Evolutionary conservation across 2,329 filamentous ascomycete species (phyloP), one percentile per base, ranked within the genome.

Genomic region (Fusarium begoniae): DNA sequence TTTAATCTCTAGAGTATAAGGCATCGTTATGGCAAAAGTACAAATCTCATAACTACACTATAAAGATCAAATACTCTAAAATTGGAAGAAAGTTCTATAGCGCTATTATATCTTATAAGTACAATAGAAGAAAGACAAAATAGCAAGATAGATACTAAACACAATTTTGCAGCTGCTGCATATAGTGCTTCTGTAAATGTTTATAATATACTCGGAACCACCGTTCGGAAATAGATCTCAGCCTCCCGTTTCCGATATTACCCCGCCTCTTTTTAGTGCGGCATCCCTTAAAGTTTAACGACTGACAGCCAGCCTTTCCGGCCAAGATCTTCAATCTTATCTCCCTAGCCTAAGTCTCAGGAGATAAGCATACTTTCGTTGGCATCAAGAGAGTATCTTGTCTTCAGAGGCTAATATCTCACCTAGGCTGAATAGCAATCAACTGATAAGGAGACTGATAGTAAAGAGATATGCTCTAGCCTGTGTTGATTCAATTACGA

Each of bases 91-190:
- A 3, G 15, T 18, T 32, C 3, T 13, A 18, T 2, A 12, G 11
- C 9, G 1, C 9, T n/a, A 32, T 13, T n/a, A 0, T 4, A 17
- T 22, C 4, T 22, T 13, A 3, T 3, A 12, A 17, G 1, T 8
- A 4, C 2, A 2, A 12, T 1, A 4, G 1, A 22, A 15, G 1
- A 7, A n/a, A n/a, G 1, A 5, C 5, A 26, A 26, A 7, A 26
- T 26, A 4, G 26, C 26, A 26, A 26, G 26, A 9, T 6, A 17
- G 12, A 8, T 13, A 18, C 24, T 13, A 6, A 18, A 4, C 7
- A 2, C 3, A 13, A 9, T 7, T 8, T 4, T 13, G 13, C 6
- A 5, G 2, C 5, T 13, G 13, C 6, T 7, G 2, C 5, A 10
- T 0, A n/a, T 10, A 9, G 9, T n/a, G 0, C 17, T 17, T 17